Conservation (phyloP, 768 basidiomycete genomes). For the Tephrocybe sp. region DNA sequence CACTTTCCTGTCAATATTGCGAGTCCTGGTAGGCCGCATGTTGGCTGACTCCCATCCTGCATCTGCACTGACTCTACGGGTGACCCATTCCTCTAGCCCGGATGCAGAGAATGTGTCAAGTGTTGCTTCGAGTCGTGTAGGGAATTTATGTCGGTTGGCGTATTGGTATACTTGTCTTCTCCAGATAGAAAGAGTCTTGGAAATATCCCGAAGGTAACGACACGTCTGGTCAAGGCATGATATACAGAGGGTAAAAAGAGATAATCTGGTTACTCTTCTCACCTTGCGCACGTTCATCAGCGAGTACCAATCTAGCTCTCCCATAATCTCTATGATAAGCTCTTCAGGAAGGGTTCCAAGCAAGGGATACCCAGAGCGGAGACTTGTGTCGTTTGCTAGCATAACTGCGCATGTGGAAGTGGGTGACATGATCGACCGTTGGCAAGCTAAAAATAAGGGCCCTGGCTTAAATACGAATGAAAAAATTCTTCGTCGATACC, state of each 20-base stretch:
- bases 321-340: constrained; percentile 3
- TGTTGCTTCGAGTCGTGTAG: constrained; percentile 3
- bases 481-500: not conserved
- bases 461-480: not conserved
- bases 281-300: constrained; percentile 11
- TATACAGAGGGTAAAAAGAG: not conserved
- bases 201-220: constrained; percentile 1
- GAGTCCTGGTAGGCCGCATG: constrained; percentile 4
- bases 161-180: constrained; percentile 7
- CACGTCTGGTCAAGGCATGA: constrained; percentile 1
- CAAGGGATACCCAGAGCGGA: not conserved
- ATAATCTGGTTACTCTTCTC: not conserved
- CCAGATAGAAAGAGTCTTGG: constrained; percentile 7
- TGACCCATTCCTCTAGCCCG: constrained; percentile 11
- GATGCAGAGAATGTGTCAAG: constrained; percentile 3
- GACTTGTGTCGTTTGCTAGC: not conserved
- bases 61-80: constrained; percentile 8
- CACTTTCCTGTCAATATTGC: not conserved
- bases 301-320: constrained; percentile 10
- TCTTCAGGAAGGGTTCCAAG: not conserved
- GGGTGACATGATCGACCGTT: not conserved
- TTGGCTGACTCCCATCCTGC: constrained; percentile 8
- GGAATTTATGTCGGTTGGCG: not conserved
- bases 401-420: not conserved
- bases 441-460: not conserved